Percentiles rank a stretch among this genome's conserved stretches.
Conservation (phyloP, 2,329 filamentous ascomycete species). For the Ascosphaera aggregata region DNA sequence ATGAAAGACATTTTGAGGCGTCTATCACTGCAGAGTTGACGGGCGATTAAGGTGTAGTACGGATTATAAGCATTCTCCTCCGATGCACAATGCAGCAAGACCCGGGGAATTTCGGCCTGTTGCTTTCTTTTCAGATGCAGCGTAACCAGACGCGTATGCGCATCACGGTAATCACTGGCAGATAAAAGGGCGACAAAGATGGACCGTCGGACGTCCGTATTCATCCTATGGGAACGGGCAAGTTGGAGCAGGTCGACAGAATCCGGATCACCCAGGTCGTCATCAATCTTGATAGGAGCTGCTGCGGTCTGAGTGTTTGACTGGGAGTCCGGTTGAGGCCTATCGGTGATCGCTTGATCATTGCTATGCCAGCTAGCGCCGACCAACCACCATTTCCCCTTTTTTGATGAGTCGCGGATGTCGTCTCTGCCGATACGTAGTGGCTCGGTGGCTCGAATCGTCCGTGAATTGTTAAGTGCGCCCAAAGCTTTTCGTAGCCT, state of each 20-base stretch:
- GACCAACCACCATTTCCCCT: slow-evolving; percentile 96
- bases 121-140: slow-evolving; percentile 70
- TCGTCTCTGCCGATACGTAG: slow-evolving; percentile 62
- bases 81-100: slow-evolving; percentile 68
- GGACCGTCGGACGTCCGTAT: slow-evolving; percentile 63
- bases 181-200: slow-evolving; percentile 87
- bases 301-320: slow-evolving; percentile 7
- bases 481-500: slow-evolving; percentile 78
- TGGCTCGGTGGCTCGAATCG: slow-evolving; percentile 52
- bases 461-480: slow-evolving; percentile 40
- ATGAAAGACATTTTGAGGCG: slow-evolving; percentile 67
- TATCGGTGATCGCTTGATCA: slow-evolving; percentile 12
- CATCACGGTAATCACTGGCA: slow-evolving; percentile 62
- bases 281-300: slow-evolving; percentile 9
- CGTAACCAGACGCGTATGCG: slow-evolving; percentile 54
- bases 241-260: slow-evolving; percentile 44
- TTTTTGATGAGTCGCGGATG: slow-evolving; percentile 60
- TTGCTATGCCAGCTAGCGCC: slow-evolving; percentile 62
- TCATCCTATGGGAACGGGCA: slow-evolving; percentile 66
- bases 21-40: slow-evolving; percentile 41
- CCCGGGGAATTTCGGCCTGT: slow-evolving; percentile 64
- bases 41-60: slow-evolving; percentile 75
- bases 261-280: slow-evolving; percentile 21
- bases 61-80: slow-evolving; percentile 72
- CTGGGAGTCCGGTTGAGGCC: slow-evolving; percentile 5